Evolutionary conservation across 768 basidiomycete genomes (phyloP).

Genomic region (Leucosporidium creatinivorum): DNA sequence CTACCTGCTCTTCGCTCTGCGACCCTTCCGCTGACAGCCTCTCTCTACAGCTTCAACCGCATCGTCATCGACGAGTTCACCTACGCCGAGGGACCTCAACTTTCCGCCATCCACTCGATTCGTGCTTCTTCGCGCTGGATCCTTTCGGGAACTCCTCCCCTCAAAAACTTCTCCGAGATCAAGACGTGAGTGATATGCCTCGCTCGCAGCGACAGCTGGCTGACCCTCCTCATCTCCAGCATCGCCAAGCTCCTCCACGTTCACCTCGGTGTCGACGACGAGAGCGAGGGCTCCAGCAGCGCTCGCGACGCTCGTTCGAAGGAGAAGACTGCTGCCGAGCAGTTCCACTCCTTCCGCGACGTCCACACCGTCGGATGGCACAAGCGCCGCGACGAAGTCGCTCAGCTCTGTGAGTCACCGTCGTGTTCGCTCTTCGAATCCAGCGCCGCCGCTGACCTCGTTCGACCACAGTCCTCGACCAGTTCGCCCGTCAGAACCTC

Average conservation of each 20-base stretch:
- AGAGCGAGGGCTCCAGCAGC: conserved; percentile 50
- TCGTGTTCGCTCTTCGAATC: neutral
- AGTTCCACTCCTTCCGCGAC: conserved; percentile 94
- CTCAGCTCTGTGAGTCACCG: conserved; percentile 52
- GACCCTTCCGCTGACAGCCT: neutral
- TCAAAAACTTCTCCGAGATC: conserved; percentile 78
- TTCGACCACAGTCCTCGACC: conserved; percentile 38
- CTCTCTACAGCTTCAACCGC: conserved; percentile 57
- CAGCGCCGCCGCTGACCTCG: conserved; percentile 1
- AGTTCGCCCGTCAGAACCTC: conserved; percentile 60
- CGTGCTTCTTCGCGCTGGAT: conserved; percentile 82
- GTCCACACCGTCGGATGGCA: conserved; percentile 90
- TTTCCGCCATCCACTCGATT: conserved; percentile 67
- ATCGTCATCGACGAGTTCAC: conserved; percentile 92
- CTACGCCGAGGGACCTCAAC: conserved; percentile 72
- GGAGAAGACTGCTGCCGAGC: conserved; percentile 83
- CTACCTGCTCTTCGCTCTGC: neutral
- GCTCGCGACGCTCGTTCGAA: conserved; percentile 71
- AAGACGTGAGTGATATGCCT: conserved; percentile 51
- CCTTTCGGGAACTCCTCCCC: conserved; percentile 90
- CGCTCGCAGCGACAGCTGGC: neutral
- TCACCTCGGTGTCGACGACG: conserved; percentile 88
- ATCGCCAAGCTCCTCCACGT: conserved; percentile 55
- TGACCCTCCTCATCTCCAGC: conserved; percentile 55
- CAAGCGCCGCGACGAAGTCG: conserved; percentile 70